These are phyloP conservation scores for Dacryopinax primogenitus DNA, from an alignment of 768 basidiomycete genomes.

Conservation along the genomic window DNA sequence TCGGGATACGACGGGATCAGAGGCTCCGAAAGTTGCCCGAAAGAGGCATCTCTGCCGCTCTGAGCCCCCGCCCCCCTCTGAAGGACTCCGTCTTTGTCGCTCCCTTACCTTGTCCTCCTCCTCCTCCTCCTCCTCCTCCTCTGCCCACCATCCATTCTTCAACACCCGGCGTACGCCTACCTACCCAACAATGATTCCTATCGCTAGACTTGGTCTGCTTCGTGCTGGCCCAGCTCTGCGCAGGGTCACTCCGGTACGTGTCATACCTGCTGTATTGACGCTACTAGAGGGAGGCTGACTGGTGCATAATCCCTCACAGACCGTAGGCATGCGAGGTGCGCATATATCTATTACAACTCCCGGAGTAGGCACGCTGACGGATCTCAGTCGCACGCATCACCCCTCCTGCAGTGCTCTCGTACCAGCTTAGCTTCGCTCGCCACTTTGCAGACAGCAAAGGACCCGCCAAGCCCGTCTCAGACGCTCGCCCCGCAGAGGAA, in stretches of 20 bases:
- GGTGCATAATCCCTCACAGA: background rate
- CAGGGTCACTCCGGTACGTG: background rate
- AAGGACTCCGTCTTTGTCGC: too few species aligned
- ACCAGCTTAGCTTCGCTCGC: background rate
- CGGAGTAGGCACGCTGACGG: background rate
- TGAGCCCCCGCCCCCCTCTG: background rate
- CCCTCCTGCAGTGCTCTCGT: background rate
- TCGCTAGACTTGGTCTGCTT: conserved; percentile 8
- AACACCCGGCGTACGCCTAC: background rate
- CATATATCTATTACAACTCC: background rate
- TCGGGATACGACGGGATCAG: background rate
- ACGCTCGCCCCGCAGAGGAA: background rate
- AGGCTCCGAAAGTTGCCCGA: background rate
- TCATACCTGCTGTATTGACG: background rate
- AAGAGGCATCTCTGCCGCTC: background rate
- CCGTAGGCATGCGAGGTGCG: background rate
- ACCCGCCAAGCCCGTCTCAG: background rate
- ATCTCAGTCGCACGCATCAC: background rate
- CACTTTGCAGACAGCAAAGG: background rate
- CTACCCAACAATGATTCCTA: background rate
- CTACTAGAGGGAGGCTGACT: background rate
- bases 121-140: background rate
- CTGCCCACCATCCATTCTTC: background rate
- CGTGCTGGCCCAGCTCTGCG: background rate
- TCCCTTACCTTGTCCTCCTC: background rate